Evolutionary conservation across 1,284 basidiomycete species (phyloP), one percentile per base, ranked within the genome.

Genomic region (Leucocoprinus gongylophorus): DNA sequence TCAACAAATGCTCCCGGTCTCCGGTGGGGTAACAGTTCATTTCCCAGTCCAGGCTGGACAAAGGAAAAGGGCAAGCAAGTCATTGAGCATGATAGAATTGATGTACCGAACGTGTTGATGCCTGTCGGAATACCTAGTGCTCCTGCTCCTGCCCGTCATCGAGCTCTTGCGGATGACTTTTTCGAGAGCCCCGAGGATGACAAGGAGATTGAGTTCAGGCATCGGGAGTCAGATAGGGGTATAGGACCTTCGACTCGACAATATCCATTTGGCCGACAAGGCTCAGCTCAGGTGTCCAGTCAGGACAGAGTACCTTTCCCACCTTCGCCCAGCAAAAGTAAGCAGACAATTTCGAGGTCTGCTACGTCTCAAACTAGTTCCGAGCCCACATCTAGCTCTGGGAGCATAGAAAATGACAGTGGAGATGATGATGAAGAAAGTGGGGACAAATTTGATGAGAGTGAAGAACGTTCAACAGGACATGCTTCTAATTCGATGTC

Each of bases 401-500:
- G 46, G 3, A 49, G 53, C 30, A 49, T 49, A 40, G 55, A 35
- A 39, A 50, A 44, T 59, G 56, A 55, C 56, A 56, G 21, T n/a
- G 35, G 5, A 2, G n/a, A 17, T 9, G 62, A 65, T 18, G 54
- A 59, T 8, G 67, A 68, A 0, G 67, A 70, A 0, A 68, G 70
- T 0, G 65, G 66, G 9, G 67, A 65, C 0, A 62, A 67, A 6
- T 67, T 68, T 0, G 68, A 70, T 0, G 69, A 68, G 0, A 65
- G 67, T 0, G 66, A 69, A 0, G 67, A 68, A 20, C 42, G 33
- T 23, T 75, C 77, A 1, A 35, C 41, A 10, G 75, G 76, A 35
- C 76, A 81, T 28, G 82, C 78, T 1, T 87, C 85, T 3, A 84
- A 79, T 17, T 89, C 86, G 3, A 80, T 90, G 79, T 88, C 86